Conservation (phyloP, 306 rosid genomes). For the Inga oerstediana region DNA sequence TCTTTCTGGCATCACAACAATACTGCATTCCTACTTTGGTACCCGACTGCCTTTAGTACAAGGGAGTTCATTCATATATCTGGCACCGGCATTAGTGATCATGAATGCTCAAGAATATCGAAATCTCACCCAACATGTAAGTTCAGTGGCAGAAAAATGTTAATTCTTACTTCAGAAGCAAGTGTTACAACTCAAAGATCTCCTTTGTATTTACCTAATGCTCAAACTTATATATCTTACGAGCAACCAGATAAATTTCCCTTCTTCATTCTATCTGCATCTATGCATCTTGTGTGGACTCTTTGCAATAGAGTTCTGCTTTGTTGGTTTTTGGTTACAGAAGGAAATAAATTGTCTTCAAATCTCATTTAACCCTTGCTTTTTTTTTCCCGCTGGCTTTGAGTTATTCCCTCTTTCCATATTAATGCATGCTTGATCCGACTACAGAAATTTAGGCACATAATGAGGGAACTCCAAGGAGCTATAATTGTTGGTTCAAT, state of each 20-base stretch:
- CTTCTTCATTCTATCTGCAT: slow-evolving; percentile 13
- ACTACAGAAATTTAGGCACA: slow-evolving; percentile 88
- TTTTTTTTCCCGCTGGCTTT: slow-evolving; percentile 9
- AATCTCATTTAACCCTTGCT: slow-evolving; percentile 25
- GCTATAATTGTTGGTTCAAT: slow-evolving; percentile 88
- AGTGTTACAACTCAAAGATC: slow-evolving; percentile 24
- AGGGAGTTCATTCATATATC: slow-evolving; percentile 94
- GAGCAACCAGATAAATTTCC: neutral
- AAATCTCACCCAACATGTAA: slow-evolving; percentile 81
- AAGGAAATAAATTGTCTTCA: neutral
- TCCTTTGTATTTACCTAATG: neutral
- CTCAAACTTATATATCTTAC: neutral
- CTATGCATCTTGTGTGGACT: slow-evolving; percentile 17
- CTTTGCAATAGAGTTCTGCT: neutral
- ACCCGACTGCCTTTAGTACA: slow-evolving; percentile 94
- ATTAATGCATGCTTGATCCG: slow-evolving; percentile 31
- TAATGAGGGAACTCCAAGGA: slow-evolving; percentile 99
- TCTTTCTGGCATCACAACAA: slow-evolving; percentile 84
- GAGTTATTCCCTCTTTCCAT: slow-evolving; percentile 28
- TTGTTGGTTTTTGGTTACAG: slow-evolving; percentile 7
- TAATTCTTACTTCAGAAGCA: slow-evolving; percentile 23
- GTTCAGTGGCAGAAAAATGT: slow-evolving; percentile 34
- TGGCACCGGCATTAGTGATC: slow-evolving; percentile 86
- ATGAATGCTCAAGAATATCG: slow-evolving; percentile 83
- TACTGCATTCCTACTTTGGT: slow-evolving; percentile 83